Conservation (phyloP, 305 asterid genomes). For the Nicotiana rustica region DNA sequence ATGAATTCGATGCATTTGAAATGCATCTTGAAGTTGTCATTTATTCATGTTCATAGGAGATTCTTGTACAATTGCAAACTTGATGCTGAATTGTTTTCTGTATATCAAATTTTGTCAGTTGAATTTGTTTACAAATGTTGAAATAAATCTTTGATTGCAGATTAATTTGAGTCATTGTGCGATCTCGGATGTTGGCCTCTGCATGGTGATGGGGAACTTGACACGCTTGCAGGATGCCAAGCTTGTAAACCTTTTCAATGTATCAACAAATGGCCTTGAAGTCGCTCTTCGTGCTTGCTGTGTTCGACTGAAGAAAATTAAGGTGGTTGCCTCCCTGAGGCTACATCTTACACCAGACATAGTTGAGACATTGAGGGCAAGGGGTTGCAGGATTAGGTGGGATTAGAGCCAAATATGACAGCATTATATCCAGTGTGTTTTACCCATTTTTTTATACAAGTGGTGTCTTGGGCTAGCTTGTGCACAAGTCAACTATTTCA, state of each 20-base stretch:
- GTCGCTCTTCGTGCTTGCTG: constrained; percentile 65
- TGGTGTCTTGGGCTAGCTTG: too few relatives aligned
- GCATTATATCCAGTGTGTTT: neutral
- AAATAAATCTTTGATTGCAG: constrained; percentile 47
- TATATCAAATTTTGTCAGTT: neutral
- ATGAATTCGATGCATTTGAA: neutral
- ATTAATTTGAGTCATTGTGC: constrained; percentile 61
- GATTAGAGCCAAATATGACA: constrained; percentile 45
- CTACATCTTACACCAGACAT: constrained; percentile 51
- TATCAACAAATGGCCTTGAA: constrained; percentile 62
- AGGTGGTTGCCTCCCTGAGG: constrained; percentile 55
- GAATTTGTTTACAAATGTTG: constrained; percentile 12
- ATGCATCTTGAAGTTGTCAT: neutral
- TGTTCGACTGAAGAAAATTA: constrained; percentile 65
- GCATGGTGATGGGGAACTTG: constrained; percentile 76
- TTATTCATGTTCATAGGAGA: neutral
- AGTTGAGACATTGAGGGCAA: constrained; percentile 51
- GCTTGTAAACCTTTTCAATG: constrained; percentile 57
- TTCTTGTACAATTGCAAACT: neutral
- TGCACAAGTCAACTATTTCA: too few relatives aligned
- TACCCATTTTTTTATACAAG: too few relatives aligned
- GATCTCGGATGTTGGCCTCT: constrained; percentile 67
- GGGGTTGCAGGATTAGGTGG: constrained; percentile 82
- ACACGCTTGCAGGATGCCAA: constrained; percentile 70
- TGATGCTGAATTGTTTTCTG: neutral